Evolutionary conservation across 371 early-diverging fungal species (phyloP).

Genomic region (Massospora cicadina): DNA sequence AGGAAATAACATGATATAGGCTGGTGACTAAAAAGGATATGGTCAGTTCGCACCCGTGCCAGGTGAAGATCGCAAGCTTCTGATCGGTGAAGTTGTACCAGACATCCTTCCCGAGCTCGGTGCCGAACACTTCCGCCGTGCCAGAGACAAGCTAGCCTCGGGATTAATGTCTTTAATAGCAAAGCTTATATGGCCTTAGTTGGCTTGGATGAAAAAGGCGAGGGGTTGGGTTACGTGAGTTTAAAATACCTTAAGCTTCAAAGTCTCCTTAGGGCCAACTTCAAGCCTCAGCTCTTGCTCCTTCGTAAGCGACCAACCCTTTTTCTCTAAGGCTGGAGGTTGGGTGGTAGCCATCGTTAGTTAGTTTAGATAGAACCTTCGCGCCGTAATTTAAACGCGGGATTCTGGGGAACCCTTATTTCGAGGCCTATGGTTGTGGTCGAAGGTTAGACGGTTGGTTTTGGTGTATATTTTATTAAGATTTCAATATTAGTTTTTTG

Average conservation of each 20-base stretch:
- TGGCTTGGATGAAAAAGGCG: too few species aligned
- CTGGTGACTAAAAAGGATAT: conserved; percentile 22
- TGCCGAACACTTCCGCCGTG: conserved; percentile 78
- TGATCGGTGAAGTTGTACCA: conserved; percentile 58
- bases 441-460: too few species aligned
- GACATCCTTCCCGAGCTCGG: conserved; percentile 61
- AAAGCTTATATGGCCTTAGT: too few species aligned
- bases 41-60: conserved; percentile 73
- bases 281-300: conserved; percentile 62
- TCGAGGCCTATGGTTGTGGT: too few species aligned
- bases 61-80: conserved; percentile 84
- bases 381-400: too few species aligned
- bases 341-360: not conserved
- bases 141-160: conserved; percentile 43
- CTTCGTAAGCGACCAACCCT: conserved; percentile 13
- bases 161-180: not conserved
- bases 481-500: too few species aligned
- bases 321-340: not conserved
- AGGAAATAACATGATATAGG: not conserved
- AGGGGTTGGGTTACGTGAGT: too few species aligned
- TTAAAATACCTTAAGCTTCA: conserved; percentile 9
- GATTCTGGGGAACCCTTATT: too few species aligned
- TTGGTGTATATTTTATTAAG: too few species aligned
- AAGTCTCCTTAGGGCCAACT: conserved; percentile 23
- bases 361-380: too few species aligned